Percentiles rank a stretch among this genome's conserved stretches.
phyloP scores from a whole-genome alignment of 768 basidiomycete species.

The Suillus tomentosus region DNA sequence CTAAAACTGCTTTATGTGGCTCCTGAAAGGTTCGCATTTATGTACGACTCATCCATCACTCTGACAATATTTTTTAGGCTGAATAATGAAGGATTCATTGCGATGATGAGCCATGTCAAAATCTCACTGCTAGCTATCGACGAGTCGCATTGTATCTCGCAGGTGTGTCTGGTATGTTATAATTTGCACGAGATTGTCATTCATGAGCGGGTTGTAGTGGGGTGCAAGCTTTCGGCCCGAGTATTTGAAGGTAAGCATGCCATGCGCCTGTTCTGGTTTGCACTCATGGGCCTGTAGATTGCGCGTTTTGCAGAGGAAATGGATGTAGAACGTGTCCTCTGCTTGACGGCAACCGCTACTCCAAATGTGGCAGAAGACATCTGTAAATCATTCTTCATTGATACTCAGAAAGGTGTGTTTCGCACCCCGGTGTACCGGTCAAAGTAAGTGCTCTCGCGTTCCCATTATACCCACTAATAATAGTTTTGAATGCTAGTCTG shows the following conservation, averaged over 20 bases:
- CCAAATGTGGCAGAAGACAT: constrained; percentile 44
- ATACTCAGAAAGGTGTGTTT: constrained; percentile 41
- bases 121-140: constrained; percentile 52
- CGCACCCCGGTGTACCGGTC: constrained; percentile 45
- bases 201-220: constrained; percentile 31
- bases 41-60: background rate
- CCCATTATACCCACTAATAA: background rate
- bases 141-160: constrained; percentile 51
- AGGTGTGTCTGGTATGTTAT: constrained; percentile 26
- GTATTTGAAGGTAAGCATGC: constrained; percentile 23
- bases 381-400: constrained; percentile 45
- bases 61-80: constrained; percentile 27
- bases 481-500: constrained; percentile 29
- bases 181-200: background rate
- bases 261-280: constrained; percentile 16
- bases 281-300: constrained; percentile 35
- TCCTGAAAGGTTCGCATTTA: constrained; percentile 38
- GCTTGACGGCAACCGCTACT: constrained; percentile 50
- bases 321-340: constrained; percentile 46
- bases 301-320: constrained; percentile 49
- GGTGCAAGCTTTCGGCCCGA: constrained; percentile 46
- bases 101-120: constrained; percentile 44
- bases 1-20: constrained; percentile 53
- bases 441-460: constrained; percentile 35
- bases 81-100: constrained; percentile 46